These are phyloP conservation scores for Backusella psychrophila DNA, from an alignment of 192 early-diverging fungal genomes.

Conservation along the genomic window DNA sequence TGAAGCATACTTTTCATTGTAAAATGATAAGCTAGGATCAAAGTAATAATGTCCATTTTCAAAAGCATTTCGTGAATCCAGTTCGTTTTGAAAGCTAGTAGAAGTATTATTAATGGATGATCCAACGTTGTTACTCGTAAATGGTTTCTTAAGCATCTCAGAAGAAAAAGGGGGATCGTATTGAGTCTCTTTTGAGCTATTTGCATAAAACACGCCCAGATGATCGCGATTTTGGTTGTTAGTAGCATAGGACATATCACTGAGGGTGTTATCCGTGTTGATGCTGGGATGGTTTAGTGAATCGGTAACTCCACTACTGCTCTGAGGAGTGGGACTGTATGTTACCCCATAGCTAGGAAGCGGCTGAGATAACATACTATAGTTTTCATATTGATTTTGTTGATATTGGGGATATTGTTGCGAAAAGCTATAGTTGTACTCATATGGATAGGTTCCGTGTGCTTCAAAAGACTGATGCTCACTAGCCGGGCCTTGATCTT, in stretches of 20 bases:
- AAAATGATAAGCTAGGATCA: not conserved
- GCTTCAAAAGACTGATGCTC: not conserved
- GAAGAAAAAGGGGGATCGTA: not conserved
- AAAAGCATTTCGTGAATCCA: not conserved
- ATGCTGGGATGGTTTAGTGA: not conserved
- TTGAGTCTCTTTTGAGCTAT: not conserved
- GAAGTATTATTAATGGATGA: too few relatives aligned
- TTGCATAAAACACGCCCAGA: not conserved
- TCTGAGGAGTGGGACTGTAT: not conserved
- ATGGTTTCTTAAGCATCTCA: not conserved
- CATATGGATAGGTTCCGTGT: slow-evolving; percentile 4
- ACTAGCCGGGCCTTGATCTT: not conserved
- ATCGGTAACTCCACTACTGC: not conserved
- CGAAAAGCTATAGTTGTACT: not conserved
- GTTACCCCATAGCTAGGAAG: not conserved
- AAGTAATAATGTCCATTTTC: not conserved
- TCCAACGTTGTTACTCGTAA: not conserved
- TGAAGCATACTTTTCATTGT: not conserved
- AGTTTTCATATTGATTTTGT: not conserved
- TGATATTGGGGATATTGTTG: slow-evolving; percentile 3
- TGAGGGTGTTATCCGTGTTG: not conserved
- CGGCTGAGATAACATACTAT: not conserved
- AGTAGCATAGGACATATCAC: not conserved
- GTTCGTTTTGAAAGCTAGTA: not conserved
- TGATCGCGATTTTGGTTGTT: not conserved